Conservation (phyloP, 2,329 filamentous ascomycete species). For the Botrytis sinoallii region DNA sequence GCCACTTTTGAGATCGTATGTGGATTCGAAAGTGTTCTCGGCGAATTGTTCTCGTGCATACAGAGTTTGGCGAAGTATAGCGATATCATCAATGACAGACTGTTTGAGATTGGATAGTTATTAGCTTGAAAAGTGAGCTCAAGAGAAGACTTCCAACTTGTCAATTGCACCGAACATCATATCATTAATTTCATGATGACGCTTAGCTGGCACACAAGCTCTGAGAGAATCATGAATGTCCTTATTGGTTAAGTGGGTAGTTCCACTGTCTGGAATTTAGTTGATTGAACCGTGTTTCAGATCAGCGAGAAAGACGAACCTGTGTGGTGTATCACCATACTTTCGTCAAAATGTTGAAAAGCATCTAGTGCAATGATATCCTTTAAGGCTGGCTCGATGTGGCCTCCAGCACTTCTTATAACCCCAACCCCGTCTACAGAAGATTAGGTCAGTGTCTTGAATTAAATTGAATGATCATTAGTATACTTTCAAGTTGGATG, state of each 20-base stretch:
- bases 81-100: slow-evolving; percentile 32
- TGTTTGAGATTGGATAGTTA: slow-evolving; percentile 23
- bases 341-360: slow-evolving; percentile 27
- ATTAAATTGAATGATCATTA: not conserved
- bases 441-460: not conserved
- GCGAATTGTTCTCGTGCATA: slow-evolving; percentile 31
- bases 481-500: slow-evolving; percentile 17
- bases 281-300: not conserved
- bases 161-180: slow-evolving; percentile 33
- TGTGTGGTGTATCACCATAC: slow-evolving; percentile 36
- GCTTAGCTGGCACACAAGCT: slow-evolving; percentile 23
- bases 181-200: slow-evolving; percentile 26
- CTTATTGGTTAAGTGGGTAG: slow-evolving; percentile 28
- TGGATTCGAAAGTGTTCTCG: slow-evolving; percentile 25
- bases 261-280: slow-evolving; percentile 26
- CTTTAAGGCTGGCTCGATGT: slow-evolving; percentile 27
- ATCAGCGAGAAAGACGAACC: slow-evolving; percentile 21
- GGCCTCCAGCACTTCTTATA: slow-evolving; percentile 31
- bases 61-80: slow-evolving; percentile 26
- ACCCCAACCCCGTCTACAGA: slow-evolving; percentile 25
- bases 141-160: slow-evolving; percentile 24
- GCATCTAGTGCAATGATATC: slow-evolving; percentile 31
- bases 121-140: not conserved
- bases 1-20: slow-evolving; percentile 34
- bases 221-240: slow-evolving; percentile 27